phyloP scores from a whole-genome alignment of 306 rosid genomes.

The Styphnolobium japonicum region DNA sequence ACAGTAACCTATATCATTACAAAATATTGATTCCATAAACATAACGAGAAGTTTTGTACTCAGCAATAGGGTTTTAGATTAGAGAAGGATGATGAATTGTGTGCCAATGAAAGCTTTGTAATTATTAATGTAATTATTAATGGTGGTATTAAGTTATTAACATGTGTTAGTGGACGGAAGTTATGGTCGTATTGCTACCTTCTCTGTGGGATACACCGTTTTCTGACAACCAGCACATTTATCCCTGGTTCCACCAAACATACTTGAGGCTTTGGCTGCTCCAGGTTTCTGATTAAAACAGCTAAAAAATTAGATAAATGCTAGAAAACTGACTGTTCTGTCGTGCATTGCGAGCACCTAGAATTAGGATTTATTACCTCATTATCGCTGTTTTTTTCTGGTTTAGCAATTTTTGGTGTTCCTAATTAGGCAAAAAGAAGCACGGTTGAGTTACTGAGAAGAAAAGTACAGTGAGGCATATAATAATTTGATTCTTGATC shows the following conservation, averaged over 20 bases:
- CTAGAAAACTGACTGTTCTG: not conserved
- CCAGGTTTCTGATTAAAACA: conserved; percentile 65
- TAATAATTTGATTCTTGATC: conserved; percentile 5
- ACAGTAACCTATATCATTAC: conserved; percentile 64
- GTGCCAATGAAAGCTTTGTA: not conserved
- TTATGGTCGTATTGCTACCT: conserved; percentile 44
- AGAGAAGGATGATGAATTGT: not conserved
- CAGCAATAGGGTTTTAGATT: not conserved
- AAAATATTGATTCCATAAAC: conserved; percentile 14
- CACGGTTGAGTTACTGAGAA: conserved; percentile 1
- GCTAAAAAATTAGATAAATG: conserved; percentile 16
- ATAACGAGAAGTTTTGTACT: not conserved
- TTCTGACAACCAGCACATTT: conserved; percentile 93
- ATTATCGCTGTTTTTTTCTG: conserved; percentile 61
- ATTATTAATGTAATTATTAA: not conserved
- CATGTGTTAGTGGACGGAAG: not conserved
- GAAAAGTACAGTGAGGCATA: not conserved
- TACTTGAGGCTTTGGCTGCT: conserved; percentile 61
- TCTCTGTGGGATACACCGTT: conserved; percentile 94
- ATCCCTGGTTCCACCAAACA: conserved; percentile 97
- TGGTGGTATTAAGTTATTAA: too few relatives aligned
- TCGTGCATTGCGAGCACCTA: not conserved
- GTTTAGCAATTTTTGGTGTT: conserved; percentile 86
- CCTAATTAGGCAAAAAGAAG: conserved; percentile 47
- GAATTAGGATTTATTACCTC: conserved; percentile 55